Conservation (phyloP, 768 basidiomycete species). For the Lentinus tigrinus region DNA sequence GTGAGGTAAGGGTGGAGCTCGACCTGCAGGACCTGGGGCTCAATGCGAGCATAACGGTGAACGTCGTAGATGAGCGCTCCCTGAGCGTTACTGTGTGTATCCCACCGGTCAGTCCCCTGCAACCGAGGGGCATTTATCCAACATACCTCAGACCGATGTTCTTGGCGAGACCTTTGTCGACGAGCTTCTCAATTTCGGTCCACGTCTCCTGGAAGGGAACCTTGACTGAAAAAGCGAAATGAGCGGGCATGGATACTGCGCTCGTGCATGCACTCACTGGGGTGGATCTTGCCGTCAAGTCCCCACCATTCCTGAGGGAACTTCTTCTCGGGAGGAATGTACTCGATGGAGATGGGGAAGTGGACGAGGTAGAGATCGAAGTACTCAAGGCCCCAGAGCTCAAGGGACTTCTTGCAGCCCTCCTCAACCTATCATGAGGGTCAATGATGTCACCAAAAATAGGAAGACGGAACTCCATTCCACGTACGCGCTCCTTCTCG, state of each 20-base stretch:
- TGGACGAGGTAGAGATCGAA: constrained; percentile 83
- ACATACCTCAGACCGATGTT: constrained; percentile 76
- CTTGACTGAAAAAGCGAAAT: constrained; percentile 40
- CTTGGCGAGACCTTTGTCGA: constrained; percentile 65
- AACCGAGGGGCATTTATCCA: neutral
- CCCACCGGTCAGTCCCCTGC: neutral
- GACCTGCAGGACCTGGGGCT: constrained; percentile 58
- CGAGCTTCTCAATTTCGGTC: constrained; percentile 77
- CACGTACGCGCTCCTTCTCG: constrained; percentile 66
- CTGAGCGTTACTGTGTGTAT: constrained; percentile 62
- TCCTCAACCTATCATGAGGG: constrained; percentile 44
- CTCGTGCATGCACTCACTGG: constrained; percentile 41
- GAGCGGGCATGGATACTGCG: neutral
- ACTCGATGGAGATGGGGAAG: constrained; percentile 81
- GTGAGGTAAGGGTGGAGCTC: constrained; percentile 59
- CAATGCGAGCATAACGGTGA: constrained; percentile 70
- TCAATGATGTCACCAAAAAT: neutral
- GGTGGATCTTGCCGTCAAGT: constrained; percentile 66
- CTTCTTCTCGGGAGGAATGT: constrained; percentile 71
- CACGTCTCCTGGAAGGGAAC: constrained; percentile 82
- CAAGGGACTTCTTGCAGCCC: constrained; percentile 62
- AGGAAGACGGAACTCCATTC: neutral
- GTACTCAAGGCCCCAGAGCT: constrained; percentile 81
- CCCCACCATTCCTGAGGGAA: constrained; percentile 86
- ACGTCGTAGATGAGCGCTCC: constrained; percentile 74